A percentile compares a stretch with the other conserved stretches of the same genome.
Evolutionary conservation across 768 basidiomycete genomes (phyloP).

Genomic region (Trametes meyenii): DNA sequence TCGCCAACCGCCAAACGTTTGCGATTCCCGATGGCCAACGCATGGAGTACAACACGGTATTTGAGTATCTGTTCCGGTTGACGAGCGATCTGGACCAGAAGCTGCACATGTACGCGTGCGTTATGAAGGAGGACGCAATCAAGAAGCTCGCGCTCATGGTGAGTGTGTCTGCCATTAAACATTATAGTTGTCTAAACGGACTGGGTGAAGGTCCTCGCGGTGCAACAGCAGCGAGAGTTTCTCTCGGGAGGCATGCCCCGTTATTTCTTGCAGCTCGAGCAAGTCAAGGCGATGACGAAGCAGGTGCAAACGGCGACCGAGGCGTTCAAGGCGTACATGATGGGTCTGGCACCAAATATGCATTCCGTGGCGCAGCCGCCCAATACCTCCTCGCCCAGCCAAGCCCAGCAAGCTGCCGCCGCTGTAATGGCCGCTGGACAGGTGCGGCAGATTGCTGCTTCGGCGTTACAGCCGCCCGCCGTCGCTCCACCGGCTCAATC

Average conservation of each 20-base stretch:
- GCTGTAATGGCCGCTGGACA: too few relatives aligned
- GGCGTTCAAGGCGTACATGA: slow-evolving; percentile 34
- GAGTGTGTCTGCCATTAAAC: slow-evolving; percentile 30
- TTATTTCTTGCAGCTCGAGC: slow-evolving; percentile 38
- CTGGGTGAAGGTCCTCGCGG: slow-evolving; percentile 29
- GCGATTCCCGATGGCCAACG: slow-evolving; percentile 57
- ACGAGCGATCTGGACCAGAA: slow-evolving; percentile 53
- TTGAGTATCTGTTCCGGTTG: slow-evolving; percentile 52
- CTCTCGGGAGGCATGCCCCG: slow-evolving; percentile 30
- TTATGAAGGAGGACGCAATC: slow-evolving; percentile 51
- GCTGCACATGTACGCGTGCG: slow-evolving; percentile 49
- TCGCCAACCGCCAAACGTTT: slow-evolving; percentile 35
- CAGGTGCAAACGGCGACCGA: slow-evolving; percentile 49
- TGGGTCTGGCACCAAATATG: not conserved
- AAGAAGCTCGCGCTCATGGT: slow-evolving; percentile 59
- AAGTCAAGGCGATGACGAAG: slow-evolving; percentile 39
- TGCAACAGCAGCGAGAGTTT: slow-evolving; percentile 43
- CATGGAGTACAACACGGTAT: slow-evolving; percentile 49
- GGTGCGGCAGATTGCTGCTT: not conserved
- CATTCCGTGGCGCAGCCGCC: too few relatives aligned
- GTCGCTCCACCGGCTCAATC: slow-evolving; percentile 5
- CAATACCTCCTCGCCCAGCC: too few relatives aligned
- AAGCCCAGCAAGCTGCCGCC: too few relatives aligned
- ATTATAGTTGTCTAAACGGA: not conserved
- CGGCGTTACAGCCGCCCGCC: slow-evolving; percentile 7